Base-by-base conservation (phyloP, 2,329 filamentous ascomycete genomes). In the Xylariaceae sp. region DNA sequence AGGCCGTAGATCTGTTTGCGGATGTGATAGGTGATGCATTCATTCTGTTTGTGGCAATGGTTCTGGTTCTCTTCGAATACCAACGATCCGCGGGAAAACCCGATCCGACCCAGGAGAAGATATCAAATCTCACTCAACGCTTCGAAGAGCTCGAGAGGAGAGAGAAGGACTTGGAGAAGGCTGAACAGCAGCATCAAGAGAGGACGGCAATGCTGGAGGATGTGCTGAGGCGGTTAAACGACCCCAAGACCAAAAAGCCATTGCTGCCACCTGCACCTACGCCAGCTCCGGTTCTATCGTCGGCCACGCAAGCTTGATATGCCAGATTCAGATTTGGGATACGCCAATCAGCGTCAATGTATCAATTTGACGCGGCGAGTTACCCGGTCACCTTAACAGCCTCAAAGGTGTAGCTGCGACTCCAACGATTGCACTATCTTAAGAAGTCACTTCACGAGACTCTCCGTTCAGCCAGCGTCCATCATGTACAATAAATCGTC, bases 1-100 rank as follows among this genome's bases (percentile, higher is more conserved):
- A 87, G 72, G 85, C 85, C 7, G 85, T 88, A 9, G 84, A 87
- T 67, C 73, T 88, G 6, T 88, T 88, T 66, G 85, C 85, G 48
- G 85, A 88, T 67, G 84, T 88, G 13, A 74, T 84, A 53, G 85
- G 85, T 47, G 85, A 88, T 64, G 74, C 76, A 13, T 88, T 88
- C 68, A 87, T 88, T 61, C 76, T 88, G 17, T 68, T 78, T 4
- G 83, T 88, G 30, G 85, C 83, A 5, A 75, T 77, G 11, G 78
- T 72, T 17, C 70, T 88, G 53, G 79, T 88, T 58, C 72, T 86
- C 42, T 88, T 83, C 70, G 85, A 88, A 72, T 86, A 82, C 64
- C 81, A 82, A 71, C 81, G 78, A 65, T 75, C 81, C 6, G 77
- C 79, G n/a, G 75, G 78, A 65, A 88, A 87, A 71, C 84, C 85